These are phyloP conservation scores for Cercospora sp. DNA, from an alignment of 2,329 filamentous ascomycete species.

Conservation along the genomic window DNA sequence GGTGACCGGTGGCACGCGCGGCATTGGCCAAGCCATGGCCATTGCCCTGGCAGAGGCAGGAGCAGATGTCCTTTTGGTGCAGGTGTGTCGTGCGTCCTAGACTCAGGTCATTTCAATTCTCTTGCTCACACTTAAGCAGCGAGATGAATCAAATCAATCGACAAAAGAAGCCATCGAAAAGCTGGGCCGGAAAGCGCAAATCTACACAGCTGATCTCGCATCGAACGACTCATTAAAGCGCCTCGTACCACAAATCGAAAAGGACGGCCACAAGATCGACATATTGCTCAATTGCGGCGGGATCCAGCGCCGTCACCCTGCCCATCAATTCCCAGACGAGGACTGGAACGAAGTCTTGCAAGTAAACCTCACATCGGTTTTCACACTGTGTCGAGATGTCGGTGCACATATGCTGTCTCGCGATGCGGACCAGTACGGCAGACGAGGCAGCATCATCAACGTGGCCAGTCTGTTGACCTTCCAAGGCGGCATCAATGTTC, in stretches of 20 bases:
- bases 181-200: constrained; percentile 64
- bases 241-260: constrained; percentile 62
- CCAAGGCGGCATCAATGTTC: constrained; percentile 85
- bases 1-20: constrained; percentile 53
- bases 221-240: constrained; percentile 60
- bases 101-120: not conserved
- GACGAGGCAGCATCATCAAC: constrained; percentile 76
- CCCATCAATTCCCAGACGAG: constrained; percentile 70
- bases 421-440: constrained; percentile 49
- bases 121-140: constrained; percentile 40
- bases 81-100: constrained; percentile 37
- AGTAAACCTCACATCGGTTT: constrained; percentile 82
- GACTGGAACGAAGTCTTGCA: constrained; percentile 83
- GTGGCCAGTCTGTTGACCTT: constrained; percentile 78
- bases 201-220: constrained; percentile 71
- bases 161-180: constrained; percentile 65
- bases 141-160: constrained; percentile 54
- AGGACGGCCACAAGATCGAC: constrained; percentile 64
- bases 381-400: constrained; percentile 73
- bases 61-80: constrained; percentile 53
- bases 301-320: constrained; percentile 76
- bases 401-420: constrained; percentile 75
- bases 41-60: constrained; percentile 53
- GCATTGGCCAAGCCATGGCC: constrained; percentile 54
- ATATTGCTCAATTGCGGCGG: constrained; percentile 86